Evolutionary conservation across 306 rosid genomes (phyloP), one percentile per base, ranked within the genome.

Genomic region (Cucurbita moschata): DNA sequence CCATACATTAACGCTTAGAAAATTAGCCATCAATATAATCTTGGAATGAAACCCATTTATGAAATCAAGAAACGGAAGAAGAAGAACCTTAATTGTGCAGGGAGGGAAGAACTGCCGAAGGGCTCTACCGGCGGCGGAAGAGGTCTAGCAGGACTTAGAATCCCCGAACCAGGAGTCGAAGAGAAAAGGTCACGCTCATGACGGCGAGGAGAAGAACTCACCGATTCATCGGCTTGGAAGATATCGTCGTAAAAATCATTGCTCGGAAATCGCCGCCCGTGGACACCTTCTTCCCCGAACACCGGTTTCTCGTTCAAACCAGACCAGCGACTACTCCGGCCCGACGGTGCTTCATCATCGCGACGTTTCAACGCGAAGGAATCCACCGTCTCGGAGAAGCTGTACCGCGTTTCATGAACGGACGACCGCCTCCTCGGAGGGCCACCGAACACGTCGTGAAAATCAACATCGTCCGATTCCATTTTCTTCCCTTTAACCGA

Each of bases 391-490:
- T 73, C 78, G 30, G 65, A 58, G 79, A 68, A 59, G 77, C 86
- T 77, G 56, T 49, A 19, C 70, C 85, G 75, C 76, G 39, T 43
- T 21, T 88, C 96, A 30, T 72, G 82, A 49, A 60, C 11, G 5
- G 96, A 89, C 5, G 88, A 83, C 57, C 91, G 79, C 76, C 88
- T 80, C 74, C 89, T 82, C 4, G 97, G 99, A 3, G 99, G 99
- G 0, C 99, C 99, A 0, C 99, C 96, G 19, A 91, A 95, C 57
- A 95, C 97, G 51, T 89, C 99, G 59, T 80, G 68, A 54, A 95
- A 95, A 81, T 95, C 99, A 19, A 88, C 80, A 23, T 88, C 97
- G 5, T 44, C 72, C 4, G 87, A 82, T 75, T 93, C 90, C 98
- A 90, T 90, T 65, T 21, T n/a, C 5, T 9, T 4, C 56, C 69